Evolutionary conservation across 192 early-diverging fungal genomes (phyloP), one percentile per base, ranked within the genome.

Genomic region (Paraglomus occultum): DNA sequence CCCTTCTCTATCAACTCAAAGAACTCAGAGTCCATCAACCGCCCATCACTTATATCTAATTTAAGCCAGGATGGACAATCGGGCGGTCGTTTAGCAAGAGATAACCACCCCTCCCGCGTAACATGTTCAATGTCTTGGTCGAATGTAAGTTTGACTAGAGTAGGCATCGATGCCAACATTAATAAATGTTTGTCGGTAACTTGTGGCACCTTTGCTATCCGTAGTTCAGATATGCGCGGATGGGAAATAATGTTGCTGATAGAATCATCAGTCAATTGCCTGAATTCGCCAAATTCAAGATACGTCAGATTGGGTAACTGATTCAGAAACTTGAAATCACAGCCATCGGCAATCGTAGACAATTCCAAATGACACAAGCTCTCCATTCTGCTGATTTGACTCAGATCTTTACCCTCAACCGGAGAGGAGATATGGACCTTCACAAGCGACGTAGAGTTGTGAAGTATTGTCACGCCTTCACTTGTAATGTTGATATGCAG

Each of bases 61-160:
- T 0, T 23, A 31, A n/a, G 42, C 67, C 67, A 69, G 0, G 67
- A 69, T 8, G 51, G 53, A 55, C 42, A 23, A 9, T 23, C 53
- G 5, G 9, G 2, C 0, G 67, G 67, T 57, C 67, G 42, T 52
- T 46, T 69, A 1, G 48, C 67, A 3, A 69, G 57, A 12, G 42
- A 14, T 18, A 69, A 40, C 67, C 67, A 69, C n/a, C 67, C 67
- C 17, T 58, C 3, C 39, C 38, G n/a, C 10, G 67, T 69, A 23
- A 69, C 53, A 69, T 69, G 53, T 46, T 8, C 52, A 6, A 57
- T 11, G 17, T 54, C 10, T 31, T 47, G 52, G n/a, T 54, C 18
- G 22, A 69, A 46, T 15, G 18, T 20, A 45, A 69, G 57, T 47
- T 45, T 57, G 14, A 47, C 17, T 45, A 69, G 38, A 39, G 51